Evolutionary conservation across 2,329 filamentous ascomycete species (phyloP), one percentile per base, ranked within the genome.

Genomic region (Nemania diffusa): DNA sequence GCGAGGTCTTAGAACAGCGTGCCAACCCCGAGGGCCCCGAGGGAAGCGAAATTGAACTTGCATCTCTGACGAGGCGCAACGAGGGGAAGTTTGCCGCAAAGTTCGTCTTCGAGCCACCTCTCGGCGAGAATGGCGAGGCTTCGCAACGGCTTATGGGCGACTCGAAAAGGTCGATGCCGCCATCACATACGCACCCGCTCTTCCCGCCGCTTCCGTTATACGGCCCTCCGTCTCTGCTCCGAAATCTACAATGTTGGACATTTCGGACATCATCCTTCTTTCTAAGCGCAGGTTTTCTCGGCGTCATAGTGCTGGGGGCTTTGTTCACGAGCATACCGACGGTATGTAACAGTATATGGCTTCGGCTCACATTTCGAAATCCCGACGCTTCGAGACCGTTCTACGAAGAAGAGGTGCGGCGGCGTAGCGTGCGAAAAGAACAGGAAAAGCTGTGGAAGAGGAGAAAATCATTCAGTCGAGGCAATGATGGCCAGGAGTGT

Each of bases 181-280:
- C 89, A 0, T 89, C 89, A 7, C 86, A 88, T 70, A 94, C 92
- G 1, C 90, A 94, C 72, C 91, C 92, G 2, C 81, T 97, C 5
- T 97, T 97, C 71, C 94, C 94, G 5, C 92, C 93, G 1, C 79
- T 97, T 8, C 94, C 94, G 0, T 82, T 93, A 0, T 97, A 97
- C 73, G 92, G 92, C 0, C 91, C 93, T 0, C 89, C 93, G 0
- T 90, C 91, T 0, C 58, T 87, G 0, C 65, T 90, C n/a, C 85
- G 89, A 55, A 84, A 88, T 34, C 34, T 93, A 0, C 90, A 94
- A 71, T 92, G 88, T 75, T 78, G 84, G 32, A 81, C 85, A 17
- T 91, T 96, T 67, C 86, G 90, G 9, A 71, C 87, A 1, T 86
- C 90, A 0, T 93, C 93, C 0, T 91, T 92, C 65, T 85, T 94